Conservation (phyloP, 371 early-diverging fungal species). For the Actinomucor elegans region DNA sequence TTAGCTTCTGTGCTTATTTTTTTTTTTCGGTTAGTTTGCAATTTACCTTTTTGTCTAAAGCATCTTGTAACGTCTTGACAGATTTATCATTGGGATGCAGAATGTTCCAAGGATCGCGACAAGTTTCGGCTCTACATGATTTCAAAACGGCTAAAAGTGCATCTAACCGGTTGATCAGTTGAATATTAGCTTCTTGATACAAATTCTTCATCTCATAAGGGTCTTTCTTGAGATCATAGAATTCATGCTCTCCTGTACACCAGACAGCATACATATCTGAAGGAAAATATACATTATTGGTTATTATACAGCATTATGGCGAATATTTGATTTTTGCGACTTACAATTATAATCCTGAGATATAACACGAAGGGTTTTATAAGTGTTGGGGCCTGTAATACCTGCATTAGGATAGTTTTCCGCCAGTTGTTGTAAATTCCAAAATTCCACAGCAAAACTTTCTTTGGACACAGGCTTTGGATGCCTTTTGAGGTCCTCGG, state of each 20-base stretch:
- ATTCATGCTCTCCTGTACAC: constrained; percentile 68
- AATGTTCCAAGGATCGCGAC: constrained; percentile 61
- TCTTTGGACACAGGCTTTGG: constrained; percentile 49
- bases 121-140: constrained; percentile 55
- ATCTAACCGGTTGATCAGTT: constrained; percentile 56
- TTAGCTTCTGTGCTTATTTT: too few species aligned
- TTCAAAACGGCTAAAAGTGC: constrained; percentile 57
- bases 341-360: constrained; percentile 51
- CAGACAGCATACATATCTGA: constrained; percentile 55
- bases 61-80: constrained; percentile 33
- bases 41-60: constrained; percentile 28
- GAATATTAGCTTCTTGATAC: constrained; percentile 19
- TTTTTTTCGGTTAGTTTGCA: too few species aligned
- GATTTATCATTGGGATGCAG: constrained; percentile 38
- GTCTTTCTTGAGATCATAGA: constrained; percentile 57
- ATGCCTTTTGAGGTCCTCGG: constrained; percentile 31
- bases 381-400: constrained; percentile 40
- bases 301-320: neutral
- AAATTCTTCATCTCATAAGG: constrained; percentile 60
- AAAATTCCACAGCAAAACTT: constrained; percentile 64
- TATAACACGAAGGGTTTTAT: constrained; percentile 62
- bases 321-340: too few species aligned
- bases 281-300: too few species aligned
- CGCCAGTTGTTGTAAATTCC: constrained; percentile 35
- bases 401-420: constrained; percentile 19